Conservation (phyloP, 108 stramenopile species). For the Nitzschia inconspicua region DNA sequence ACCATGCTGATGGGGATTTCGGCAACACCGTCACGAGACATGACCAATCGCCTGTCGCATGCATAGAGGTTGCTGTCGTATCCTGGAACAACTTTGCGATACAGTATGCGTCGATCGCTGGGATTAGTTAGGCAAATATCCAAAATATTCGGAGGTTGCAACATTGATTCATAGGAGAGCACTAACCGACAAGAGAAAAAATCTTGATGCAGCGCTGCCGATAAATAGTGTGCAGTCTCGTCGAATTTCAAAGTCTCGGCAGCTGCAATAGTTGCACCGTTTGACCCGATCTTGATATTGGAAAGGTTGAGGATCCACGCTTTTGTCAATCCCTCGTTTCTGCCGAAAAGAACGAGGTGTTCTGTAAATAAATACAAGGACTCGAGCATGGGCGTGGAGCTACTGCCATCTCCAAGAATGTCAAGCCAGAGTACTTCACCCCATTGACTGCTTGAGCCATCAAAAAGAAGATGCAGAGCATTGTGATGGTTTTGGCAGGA, state of each 20-base stretch:
- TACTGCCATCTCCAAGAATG: too few relatives aligned
- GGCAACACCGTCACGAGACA: constrained; percentile 62
- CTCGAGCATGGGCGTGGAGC: too few relatives aligned
- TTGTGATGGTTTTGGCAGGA: too few relatives aligned
- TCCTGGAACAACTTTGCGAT: constrained; percentile 65
- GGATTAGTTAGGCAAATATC: constrained; percentile 43
- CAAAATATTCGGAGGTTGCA: constrained; percentile 54
- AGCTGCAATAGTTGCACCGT: constrained; percentile 32
- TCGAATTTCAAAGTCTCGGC: constrained; percentile 39
- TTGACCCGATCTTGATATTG: too few relatives aligned
- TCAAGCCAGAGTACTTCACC: too few relatives aligned
- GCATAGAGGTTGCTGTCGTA: constrained; percentile 65
- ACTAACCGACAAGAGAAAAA: constrained; percentile 30
- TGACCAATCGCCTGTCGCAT: constrained; percentile 61
- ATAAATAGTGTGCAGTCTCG: constrained; percentile 35
- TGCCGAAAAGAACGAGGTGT: too few relatives aligned
- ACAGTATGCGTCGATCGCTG: constrained; percentile 35
- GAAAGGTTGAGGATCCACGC: too few relatives aligned
- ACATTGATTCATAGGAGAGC: constrained; percentile 62
- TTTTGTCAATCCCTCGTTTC: too few relatives aligned
- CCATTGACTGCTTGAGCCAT: too few relatives aligned
- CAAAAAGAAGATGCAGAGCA: too few relatives aligned
- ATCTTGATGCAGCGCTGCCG: constrained; percentile 9
- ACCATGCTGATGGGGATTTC: constrained; percentile 71
- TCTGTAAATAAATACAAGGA: too few relatives aligned